Percentiles rank a stretch among this genome's conserved stretches.
Evolutionary conservation across 768 basidiomycete species (phyloP).

Genomic region (Zangia roseola): DNA sequence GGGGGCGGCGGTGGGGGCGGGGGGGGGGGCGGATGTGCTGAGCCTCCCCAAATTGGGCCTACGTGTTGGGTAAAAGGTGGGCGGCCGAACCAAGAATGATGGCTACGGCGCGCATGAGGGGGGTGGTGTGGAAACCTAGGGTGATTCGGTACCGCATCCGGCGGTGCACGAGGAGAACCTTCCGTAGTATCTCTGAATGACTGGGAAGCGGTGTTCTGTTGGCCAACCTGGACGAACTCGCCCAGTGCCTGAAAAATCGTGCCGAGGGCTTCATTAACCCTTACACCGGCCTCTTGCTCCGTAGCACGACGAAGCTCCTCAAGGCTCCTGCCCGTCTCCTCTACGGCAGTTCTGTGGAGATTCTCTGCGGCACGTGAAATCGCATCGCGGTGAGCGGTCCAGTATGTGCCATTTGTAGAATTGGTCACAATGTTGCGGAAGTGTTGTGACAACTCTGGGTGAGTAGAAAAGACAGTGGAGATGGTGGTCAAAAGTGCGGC

Average conservation of each 20-base stretch:
- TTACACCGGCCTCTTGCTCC: constrained; percentile 64
- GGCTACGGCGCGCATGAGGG: constrained; percentile 18
- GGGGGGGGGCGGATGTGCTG: constrained; percentile 16
- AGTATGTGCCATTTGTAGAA: constrained; percentile 64
- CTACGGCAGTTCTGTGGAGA: constrained; percentile 45
- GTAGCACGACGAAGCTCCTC: constrained; percentile 45
- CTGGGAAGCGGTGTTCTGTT: constrained; percentile 5
- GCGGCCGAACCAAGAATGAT: constrained; percentile 26
- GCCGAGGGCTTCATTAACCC: constrained; percentile 62
- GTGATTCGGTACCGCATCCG: constrained; percentile 9
- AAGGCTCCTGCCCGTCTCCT: constrained; percentile 38
- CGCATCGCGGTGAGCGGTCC: constrained; percentile 59
- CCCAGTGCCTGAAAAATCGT: constrained; percentile 57
- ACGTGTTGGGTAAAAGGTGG: constrained; percentile 6
- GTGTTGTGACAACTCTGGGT: constrained; percentile 71
- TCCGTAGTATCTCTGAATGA: background rate
- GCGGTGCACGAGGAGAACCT: constrained; percentile 1
- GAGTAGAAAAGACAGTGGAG: constrained; percentile 52
- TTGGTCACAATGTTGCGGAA: constrained; percentile 65
- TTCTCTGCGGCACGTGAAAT: constrained; percentile 58
- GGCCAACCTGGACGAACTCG: constrained; percentile 26
- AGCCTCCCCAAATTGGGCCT: constrained; percentile 18
- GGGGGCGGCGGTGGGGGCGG: constrained; percentile 17
- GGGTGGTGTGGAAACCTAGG: constrained; percentile 18
- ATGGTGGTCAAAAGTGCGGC: constrained; percentile 58